These are phyloP conservation scores for Blumeria graminis DNA, from an alignment of 2,329 filamentous ascomycete species.

Conservation along the genomic window DNA sequence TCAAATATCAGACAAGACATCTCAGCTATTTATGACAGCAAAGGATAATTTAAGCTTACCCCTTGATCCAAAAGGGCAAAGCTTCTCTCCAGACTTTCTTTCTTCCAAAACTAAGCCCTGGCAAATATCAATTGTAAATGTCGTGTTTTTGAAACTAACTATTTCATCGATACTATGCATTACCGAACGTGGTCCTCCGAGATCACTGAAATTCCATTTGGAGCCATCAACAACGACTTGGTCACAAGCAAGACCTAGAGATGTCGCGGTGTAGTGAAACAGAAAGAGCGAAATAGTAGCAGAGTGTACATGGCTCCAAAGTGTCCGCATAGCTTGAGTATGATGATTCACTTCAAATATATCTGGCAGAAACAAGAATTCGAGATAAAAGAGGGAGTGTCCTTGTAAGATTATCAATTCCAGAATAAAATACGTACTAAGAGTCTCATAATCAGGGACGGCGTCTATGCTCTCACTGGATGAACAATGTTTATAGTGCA, in stretches of 20 bases:
- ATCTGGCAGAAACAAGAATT: too few relatives aligned
- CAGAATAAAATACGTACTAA: too few relatives aligned
- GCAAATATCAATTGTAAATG: slow-evolving; percentile 65
- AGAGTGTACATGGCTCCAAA: too few relatives aligned
- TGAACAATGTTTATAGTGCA: too few relatives aligned
- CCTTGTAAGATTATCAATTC: too few relatives aligned
- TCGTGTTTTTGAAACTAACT: slow-evolving; percentile 40
- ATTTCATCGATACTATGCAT: slow-evolving; percentile 26
- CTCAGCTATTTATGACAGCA: neutral
- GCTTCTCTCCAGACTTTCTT: slow-evolving; percentile 26
- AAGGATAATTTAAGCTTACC: slow-evolving; percentile 23
- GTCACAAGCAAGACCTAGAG: slow-evolving; percentile 31
- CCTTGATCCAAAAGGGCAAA: slow-evolving; percentile 46
- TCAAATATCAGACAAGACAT: neutral
- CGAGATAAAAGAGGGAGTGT: too few relatives aligned
- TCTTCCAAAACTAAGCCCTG: slow-evolving; percentile 36
- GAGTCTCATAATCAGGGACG: too few relatives aligned
- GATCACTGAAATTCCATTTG: slow-evolving; percentile 36
- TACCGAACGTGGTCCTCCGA: slow-evolving; percentile 45
- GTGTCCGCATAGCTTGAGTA: too few relatives aligned
- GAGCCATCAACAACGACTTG: slow-evolving; percentile 32
- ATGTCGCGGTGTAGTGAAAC: neutral
- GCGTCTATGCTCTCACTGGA: too few relatives aligned
- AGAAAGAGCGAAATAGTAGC: too few relatives aligned
- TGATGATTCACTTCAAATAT: too few relatives aligned